Evolutionary conservation across 2,329 filamentous ascomycete genomes (phyloP).

Genomic region (Verticillium longisporum): DNA sequence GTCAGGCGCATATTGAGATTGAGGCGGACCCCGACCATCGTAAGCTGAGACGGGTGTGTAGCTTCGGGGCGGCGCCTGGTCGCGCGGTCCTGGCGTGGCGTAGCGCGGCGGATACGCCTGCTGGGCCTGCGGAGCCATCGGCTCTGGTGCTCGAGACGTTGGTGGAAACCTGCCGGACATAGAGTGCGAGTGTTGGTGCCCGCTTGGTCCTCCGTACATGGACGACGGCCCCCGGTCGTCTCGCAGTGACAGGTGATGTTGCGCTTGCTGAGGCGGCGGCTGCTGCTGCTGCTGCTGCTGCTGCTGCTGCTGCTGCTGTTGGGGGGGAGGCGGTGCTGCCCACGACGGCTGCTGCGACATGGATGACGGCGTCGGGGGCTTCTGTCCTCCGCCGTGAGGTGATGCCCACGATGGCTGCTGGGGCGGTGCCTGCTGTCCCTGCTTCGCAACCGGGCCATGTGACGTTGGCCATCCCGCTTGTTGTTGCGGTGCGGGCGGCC

Average conservation of each 20-base stretch:
- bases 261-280: conserved; percentile 12
- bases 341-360: conserved; percentile 21
- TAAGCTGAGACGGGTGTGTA: conserved; percentile 37
- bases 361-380: neutral
- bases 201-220: conserved; percentile 21
- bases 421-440: conserved; percentile 14
- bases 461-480: conserved; percentile 29
- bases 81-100: conserved; percentile 34
- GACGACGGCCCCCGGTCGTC: conserved; percentile 26
- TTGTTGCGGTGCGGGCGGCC: conserved; percentile 20
- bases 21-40: conserved; percentile 32
- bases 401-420: conserved; percentile 1
- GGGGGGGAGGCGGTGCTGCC: conserved; percentile 17
- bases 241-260: conserved; percentile 18
- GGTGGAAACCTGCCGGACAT: conserved; percentile 31
- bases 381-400: neutral
- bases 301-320: conserved; percentile 14
- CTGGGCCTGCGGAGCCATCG: conserved; percentile 30
- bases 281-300: conserved; percentile 11
- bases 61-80: conserved; percentile 36
- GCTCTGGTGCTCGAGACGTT: conserved; percentile 33
- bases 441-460: conserved; percentile 4
- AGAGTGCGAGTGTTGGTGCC: conserved; percentile 23
- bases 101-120: conserved; percentile 33
- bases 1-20: conserved; percentile 25